A percentile compares a stretch with the other conserved stretches of the same genome.
phyloP scores from a whole-genome alignment of 116 monocot genomes.

The Zostera marina region DNA sequence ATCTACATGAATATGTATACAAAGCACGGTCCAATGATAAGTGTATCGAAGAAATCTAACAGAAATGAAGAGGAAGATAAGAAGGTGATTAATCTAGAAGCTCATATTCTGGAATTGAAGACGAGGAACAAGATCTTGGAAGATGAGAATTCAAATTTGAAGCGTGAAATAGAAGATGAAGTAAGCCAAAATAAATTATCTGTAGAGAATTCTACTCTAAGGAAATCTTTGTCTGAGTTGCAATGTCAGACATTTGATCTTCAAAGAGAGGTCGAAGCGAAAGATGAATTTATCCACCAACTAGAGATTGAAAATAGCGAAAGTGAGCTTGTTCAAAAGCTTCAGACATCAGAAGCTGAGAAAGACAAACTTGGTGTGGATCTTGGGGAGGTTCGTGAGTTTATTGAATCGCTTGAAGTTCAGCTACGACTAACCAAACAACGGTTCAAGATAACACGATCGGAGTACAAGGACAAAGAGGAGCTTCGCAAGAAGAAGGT shows the following conservation, averaged over 20 bases:
- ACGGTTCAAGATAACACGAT: conserved; percentile 64
- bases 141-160: too few relatives aligned
- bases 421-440: conserved; percentile 56
- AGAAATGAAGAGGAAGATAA: too few relatives aligned
- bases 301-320: conserved; percentile 18
- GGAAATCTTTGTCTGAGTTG: conserved; percentile 8
- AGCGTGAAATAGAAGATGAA: too few relatives aligned
- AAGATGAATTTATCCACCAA: conserved; percentile 15
- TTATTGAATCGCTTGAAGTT: conserved; percentile 45
- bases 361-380: conserved; percentile 24
- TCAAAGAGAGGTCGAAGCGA: conserved; percentile 18
- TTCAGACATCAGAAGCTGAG: conserved; percentile 21
- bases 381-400: conserved; percentile 19
- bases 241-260: conserved; percentile 13
- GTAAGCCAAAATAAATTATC: not conserved
- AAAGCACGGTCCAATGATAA: too few relatives aligned
- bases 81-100: too few relatives aligned
- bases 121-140: too few relatives aligned
- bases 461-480: conserved; percentile 52
- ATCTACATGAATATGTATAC: too few relatives aligned
- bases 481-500: conserved; percentile 26
- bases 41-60: too few relatives aligned
- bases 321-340: conserved; percentile 21
- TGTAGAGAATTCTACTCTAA: conserved; percentile 18
- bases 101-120: too few relatives aligned